Conservation (phyloP, 1,284 basidiomycete species). For the Cryptococcus amylolentus region DNA sequence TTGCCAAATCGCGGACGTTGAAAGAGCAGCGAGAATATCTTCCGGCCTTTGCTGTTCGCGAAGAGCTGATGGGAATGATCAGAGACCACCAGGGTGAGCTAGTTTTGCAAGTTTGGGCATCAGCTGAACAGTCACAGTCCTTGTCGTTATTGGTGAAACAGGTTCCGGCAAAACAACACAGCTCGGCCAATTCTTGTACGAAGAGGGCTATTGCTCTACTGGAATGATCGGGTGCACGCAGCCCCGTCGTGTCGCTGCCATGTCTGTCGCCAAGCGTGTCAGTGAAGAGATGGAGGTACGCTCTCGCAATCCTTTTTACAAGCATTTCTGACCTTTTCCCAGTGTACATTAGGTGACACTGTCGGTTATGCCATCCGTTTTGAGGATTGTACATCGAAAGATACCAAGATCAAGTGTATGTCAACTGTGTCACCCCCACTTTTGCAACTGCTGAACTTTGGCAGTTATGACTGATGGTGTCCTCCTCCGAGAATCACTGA, state of each 20-base stretch:
- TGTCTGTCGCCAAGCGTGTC: constrained; percentile 98
- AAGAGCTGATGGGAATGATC: constrained; percentile 83
- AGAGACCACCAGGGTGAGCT: constrained; percentile 90
- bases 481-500: constrained; percentile 86
- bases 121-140: constrained; percentile 55
- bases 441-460: not conserved
- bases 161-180: constrained; percentile 92
- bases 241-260: constrained; percentile 93
- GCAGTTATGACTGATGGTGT: constrained; percentile 98
- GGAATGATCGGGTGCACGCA: constrained; percentile 95
- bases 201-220: constrained; percentile 86
- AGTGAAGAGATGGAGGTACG: constrained; percentile 76
- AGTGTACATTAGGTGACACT: constrained; percentile 79
- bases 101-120: not conserved
- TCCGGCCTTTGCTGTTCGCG: constrained; percentile 95
- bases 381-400: constrained; percentile 87
- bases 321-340: not conserved
- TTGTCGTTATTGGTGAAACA: constrained; percentile 90
- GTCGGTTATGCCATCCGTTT: constrained; percentile 98
- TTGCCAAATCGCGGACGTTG: constrained; percentile 76
- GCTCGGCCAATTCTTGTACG: constrained; percentile 91
- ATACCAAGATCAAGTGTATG: constrained; percentile 93
- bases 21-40: constrained; percentile 96
- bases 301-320: not conserved
- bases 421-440: constrained; percentile 1